Evolutionary conservation across 441 rosid genomes (phyloP), one percentile per base, ranked within the genome.

Genomic region (Kokia cookei): DNA sequence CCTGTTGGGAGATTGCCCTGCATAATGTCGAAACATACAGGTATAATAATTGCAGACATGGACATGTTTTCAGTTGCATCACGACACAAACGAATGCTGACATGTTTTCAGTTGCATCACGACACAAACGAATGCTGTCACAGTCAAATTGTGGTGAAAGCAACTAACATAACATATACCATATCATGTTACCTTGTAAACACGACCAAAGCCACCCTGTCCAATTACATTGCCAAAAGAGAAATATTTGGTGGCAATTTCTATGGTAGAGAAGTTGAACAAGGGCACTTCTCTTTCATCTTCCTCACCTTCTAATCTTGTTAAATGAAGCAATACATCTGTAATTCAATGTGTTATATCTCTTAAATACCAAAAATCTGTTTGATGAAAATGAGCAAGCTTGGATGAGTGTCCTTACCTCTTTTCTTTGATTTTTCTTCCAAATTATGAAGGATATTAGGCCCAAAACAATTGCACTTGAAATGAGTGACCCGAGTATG

Each of bases 281-380:
- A 19, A 19, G 22, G 22, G 82, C 11, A 82, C 50, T 72, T 84
- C 86, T 11, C 76, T 9, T 37, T 77, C 79, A 8, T 79, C 82
- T 4, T 65, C 53, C 65, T 9, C 15, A 26, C 8, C 11, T 42
- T 50, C 17, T 62, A 14, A 13, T 43, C 47, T 58, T 24, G 32
- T 37, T 48, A 45, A 57, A 19, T 15, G 67, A 32, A 5, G 19
- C 26, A 3, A 71, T 60, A 42, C 26, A 27, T 53, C 48, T 19
- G 22, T 19, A 19, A 19, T 32, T 32, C 37, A 65, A 63, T 45
- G 9, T 40, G 13, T 42, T 62, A 3, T 3, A 37, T 63, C 8
- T 37, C 8, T 62, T n/a, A 35, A 62, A n/a, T 7, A 62, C 24
- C 1, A 13, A 9, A n/a, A 62, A 15, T 62, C 1, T n/a, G 32